Base-by-base conservation (phyloP, 2,329 filamentous ascomycete genomes). In the Cryphonectria japonica region DNA sequence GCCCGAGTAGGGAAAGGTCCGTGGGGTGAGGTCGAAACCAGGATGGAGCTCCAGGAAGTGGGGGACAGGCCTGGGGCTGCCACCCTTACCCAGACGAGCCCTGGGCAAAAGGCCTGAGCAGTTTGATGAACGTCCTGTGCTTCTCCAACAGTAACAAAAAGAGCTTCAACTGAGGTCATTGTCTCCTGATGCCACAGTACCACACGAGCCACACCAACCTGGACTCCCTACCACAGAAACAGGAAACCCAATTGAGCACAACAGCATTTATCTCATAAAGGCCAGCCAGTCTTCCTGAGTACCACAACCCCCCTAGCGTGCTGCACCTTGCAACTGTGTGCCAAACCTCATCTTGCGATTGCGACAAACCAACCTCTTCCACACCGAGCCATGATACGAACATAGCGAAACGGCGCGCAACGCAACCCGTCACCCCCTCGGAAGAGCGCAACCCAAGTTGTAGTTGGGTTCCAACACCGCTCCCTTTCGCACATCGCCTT, bases 1-100 rank as follows among this genome's bases (percentile, higher is more conserved):
- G 70, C 22, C 70, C 70, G 69, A 54, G 60, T 68, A 69, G 61
- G 69, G 66, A 60, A 60, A 66, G 70, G 61, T 43, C 41, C 26
- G 26, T 32, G 16, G 63, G 63, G 41, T 52, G 43, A 61, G 16
- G n/a, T 65, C 63, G 61, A 64, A 64, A 46, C 61, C 41, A 52
- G 63, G 63, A 50, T 50, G 41, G 43, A 65, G 63, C 63, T 50
- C 26, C 29, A 19, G 41, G 6, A 46, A 64, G 61, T 64, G 61
- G 61, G 61, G 61, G n/a, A 11, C 16, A 19, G 61, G n/a, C 22
- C 61, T 41, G 19, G 37, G 37, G 37, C 37, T 1, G 16, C 22
- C 61, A 39, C 22, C 61, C 37, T 19, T 34, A 59, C 26, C 61
- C 43, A 50, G 22, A 50, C 46, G 46, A 64, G 61, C 61, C 39